Evolutionary conservation across 2,329 filamentous ascomycete genomes (phyloP), one percentile per base, ranked within the genome.

Genomic region (Myrmaecium sp.): DNA sequence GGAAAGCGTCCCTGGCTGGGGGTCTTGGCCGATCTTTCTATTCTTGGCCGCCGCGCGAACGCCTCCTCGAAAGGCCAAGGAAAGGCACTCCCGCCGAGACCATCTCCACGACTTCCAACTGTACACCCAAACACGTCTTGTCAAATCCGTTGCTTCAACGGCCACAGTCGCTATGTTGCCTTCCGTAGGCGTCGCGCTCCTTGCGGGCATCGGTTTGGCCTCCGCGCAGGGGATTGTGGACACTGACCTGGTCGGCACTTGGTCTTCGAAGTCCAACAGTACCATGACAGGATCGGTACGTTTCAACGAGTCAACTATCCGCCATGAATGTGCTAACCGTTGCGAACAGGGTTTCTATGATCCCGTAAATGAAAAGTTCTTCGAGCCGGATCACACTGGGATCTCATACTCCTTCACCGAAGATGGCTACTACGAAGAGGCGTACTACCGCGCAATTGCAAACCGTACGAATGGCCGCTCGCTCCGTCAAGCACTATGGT

Each of bases 371-470:
- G 75, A 80, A 39, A 57, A 56, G 34, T 59, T 81, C 33, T 66
- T 68, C 36, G 75, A 81, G 48, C 75, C 75, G 10, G 55, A 42
- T 18, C 18, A 52, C 5, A 67, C 74, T 0, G 75, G 75, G 14
- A 75, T 78, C 36, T 78, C 74, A 10, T 81, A 78, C 53, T 80
- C 75, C 7, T 81, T 81, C 49, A 73, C 70, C 4, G 56, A 51
- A 21, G 68, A 78, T 43, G 74, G 74, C 13, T 60, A 62, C 47
- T 81, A 64, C 42, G 75, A 81, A 51, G 63, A 70, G 40, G 72
- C 75, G 9, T 70, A 74, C 46, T 81, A 78, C 47, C 62, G 74
- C 34, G 72, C 72, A 6, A 51, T 78, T 40, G 52, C 74, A 25
- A 78, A 80, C 44, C 74, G 71, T 76, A 51, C 47, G 69, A 60